phyloP scores from a whole-genome alignment of 1,284 basidiomycete species.

The Sporisorium exsertum region DNA sequence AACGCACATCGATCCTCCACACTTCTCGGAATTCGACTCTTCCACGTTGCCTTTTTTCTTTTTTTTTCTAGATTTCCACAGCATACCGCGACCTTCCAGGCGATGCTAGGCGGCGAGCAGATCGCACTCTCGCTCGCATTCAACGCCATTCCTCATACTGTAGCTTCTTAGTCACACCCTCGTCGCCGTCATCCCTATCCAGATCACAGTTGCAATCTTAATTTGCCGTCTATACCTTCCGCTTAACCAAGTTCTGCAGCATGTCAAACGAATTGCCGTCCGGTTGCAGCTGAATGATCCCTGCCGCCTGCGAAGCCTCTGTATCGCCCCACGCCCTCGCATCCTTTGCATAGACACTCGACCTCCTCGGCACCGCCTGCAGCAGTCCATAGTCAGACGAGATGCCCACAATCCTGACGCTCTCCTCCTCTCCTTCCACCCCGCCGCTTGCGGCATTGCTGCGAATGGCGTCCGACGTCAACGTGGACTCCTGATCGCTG shows the following conservation, averaged over 20 bases:
- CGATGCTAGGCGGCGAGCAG: conserved; percentile 12
- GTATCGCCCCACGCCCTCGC: conserved; percentile 50
- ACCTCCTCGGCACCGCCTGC: conserved; percentile 77
- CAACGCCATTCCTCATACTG: no score
- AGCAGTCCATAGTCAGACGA: conserved; percentile 88
- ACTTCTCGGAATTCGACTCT: not conserved
- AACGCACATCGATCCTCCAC: conserved; percentile 20
- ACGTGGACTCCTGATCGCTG: conserved; percentile 72
- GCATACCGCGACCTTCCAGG: conserved; percentile 37
- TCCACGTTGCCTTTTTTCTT: conserved; percentile 10
- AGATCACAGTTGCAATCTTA: no score
- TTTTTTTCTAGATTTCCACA: conserved; percentile 6
- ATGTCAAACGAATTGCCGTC: conserved; percentile 98
- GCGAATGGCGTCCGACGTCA: conserved; percentile 34
- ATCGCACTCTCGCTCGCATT: not conserved
- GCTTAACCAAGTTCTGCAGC: conserved; percentile 86
- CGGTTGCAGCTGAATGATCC: conserved; percentile 79
- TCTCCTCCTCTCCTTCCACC: conserved; percentile 31
- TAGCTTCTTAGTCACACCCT: no score
- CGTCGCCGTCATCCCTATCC: not conserved
- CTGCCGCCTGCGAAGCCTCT: conserved; percentile 16
- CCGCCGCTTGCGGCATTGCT: no score
- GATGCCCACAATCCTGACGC: conserved; percentile 85
- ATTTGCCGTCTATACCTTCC: conserved; percentile 71
- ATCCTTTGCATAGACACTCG: conserved; percentile 26